These are phyloP conservation scores for Cutaneotrichosporon mucoides DNA, from an alignment of 1,284 basidiomycete genomes.

Conservation along the genomic window DNA sequence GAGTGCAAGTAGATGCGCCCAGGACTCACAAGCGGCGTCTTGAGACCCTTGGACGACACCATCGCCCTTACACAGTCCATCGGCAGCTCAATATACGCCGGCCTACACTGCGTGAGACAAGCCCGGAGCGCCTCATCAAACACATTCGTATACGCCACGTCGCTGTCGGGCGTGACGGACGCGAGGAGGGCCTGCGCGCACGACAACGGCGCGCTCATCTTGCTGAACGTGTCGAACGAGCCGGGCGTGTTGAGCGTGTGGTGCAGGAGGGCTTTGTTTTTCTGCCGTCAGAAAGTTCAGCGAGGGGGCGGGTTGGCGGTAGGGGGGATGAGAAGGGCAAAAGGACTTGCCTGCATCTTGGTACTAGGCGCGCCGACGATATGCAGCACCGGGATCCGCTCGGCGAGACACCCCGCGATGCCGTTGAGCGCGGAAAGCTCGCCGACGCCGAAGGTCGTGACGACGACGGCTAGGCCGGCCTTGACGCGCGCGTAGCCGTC, in stretches of 20 bases:
- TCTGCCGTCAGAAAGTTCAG: slow-evolving; percentile 35
- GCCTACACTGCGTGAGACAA: slow-evolving; percentile 70
- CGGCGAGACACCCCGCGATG: slow-evolving; percentile 59
- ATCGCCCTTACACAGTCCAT: slow-evolving; percentile 72
- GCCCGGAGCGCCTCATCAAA: slow-evolving; percentile 77
- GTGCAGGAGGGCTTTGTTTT: slow-evolving; percentile 62
- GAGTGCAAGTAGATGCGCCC: too few relatives aligned
- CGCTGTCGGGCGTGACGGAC: slow-evolving; percentile 49
- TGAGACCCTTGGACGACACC: slow-evolving; percentile 64
- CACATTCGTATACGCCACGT: slow-evolving; percentile 57
- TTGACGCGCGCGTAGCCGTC: slow-evolving; percentile 94
- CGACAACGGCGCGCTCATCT: slow-evolving; percentile 72
- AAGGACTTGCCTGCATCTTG: not conserved
- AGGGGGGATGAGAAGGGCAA: too few relatives aligned
- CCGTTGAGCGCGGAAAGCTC: slow-evolving; percentile 60
- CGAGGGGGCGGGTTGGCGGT: too few relatives aligned
- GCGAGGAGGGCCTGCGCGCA: slow-evolving; percentile 63
- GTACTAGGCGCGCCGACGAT: slow-evolving; percentile 77
- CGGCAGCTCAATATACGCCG: slow-evolving; percentile 83
- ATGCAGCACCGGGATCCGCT: slow-evolving; percentile 88
- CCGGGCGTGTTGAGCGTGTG: slow-evolving; percentile 80
- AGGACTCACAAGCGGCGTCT: slow-evolving; percentile 36
- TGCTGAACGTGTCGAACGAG: slow-evolving; percentile 69
- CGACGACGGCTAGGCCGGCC: slow-evolving; percentile 66
- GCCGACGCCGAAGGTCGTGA: slow-evolving; percentile 81